These are phyloP conservation scores for Schizopora paradoxa DNA, from an alignment of 1,284 basidiomycete genomes.

Conservation along the genomic window DNA sequence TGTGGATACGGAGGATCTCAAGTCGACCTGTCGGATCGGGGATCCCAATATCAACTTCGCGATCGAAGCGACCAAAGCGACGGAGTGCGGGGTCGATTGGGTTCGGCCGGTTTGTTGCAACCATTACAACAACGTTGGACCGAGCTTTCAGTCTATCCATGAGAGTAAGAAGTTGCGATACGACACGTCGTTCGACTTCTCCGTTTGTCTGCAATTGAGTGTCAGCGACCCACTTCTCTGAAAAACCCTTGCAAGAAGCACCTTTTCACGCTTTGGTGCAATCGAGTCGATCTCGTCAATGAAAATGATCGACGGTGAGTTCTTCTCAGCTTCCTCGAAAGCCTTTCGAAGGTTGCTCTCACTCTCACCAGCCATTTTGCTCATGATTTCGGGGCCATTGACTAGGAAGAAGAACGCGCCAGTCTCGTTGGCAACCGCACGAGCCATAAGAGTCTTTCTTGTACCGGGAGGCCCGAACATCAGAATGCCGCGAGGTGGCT, in stretches of 20 bases:
- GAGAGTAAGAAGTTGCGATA: slow-evolving; percentile 94
- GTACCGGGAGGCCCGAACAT: slow-evolving; percentile 97
- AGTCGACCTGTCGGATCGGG: slow-evolving; percentile 98
- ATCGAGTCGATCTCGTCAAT: slow-evolving; percentile 99
- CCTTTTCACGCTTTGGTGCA: slow-evolving; percentile 99
- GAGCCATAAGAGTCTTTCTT: slow-evolving; percentile 97
- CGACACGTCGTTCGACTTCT: slow-evolving; percentile 98
- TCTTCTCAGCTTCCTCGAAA: slow-evolving; percentile 99
- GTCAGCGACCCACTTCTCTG: slow-evolving; percentile 13
- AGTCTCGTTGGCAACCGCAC: slow-evolving; percentile 98
- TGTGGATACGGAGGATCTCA: slow-evolving; percentile 98
- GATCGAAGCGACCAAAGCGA: slow-evolving; percentile 98
- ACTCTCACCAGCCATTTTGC: slow-evolving; percentile 98
- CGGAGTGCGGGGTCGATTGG: slow-evolving; percentile 98
- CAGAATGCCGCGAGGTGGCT: slow-evolving; percentile 95
- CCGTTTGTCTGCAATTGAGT: slow-evolving; percentile 75
- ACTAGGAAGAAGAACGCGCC: slow-evolving; percentile 99
- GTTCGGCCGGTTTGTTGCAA: slow-evolving; percentile 97
- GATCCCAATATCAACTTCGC: slow-evolving; percentile 98
- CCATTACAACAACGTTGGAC: slow-evolving; percentile 99
- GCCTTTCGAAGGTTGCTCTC: slow-evolving; percentile 97
- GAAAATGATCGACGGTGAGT: slow-evolving; percentile 99
- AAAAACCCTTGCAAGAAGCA: slow-evolving; percentile 28
- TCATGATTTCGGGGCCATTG: slow-evolving; percentile 99
- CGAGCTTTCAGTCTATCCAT: slow-evolving; percentile 99